Percentiles rank a stretch among this genome's conserved stretches.
phyloP scores from a whole-genome alignment of 2,329 filamentous ascomycete species.

The Helotiales sp. region DNA sequence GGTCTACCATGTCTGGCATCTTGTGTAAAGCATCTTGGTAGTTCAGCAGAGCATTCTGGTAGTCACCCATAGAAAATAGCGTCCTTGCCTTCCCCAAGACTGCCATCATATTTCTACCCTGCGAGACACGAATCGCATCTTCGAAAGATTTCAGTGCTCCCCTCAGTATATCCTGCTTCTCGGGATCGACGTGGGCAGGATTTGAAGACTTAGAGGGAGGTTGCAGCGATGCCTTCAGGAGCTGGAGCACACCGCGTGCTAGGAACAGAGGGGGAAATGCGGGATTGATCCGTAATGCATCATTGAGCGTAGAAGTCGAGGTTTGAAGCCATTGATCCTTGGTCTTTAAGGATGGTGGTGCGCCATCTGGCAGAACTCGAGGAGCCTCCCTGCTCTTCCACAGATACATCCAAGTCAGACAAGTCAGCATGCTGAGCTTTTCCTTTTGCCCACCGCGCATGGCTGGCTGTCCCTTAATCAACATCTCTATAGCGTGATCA shows the following conservation, averaged over 20 bases:
- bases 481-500: slow-evolving; percentile 76
- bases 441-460: slow-evolving; percentile 63
- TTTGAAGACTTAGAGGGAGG: slow-evolving; percentile 68
- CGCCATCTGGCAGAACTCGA: slow-evolving; percentile 63
- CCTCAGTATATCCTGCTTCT: slow-evolving; percentile 76
- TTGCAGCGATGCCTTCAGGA: slow-evolving; percentile 84
- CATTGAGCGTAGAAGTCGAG: slow-evolving; percentile 90
- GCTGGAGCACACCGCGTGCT: slow-evolving; percentile 83
- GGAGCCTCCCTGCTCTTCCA: slow-evolving; percentile 70
- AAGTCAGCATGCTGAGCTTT: slow-evolving; percentile 64
- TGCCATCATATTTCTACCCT: slow-evolving; percentile 88
- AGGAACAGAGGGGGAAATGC: slow-evolving; percentile 89
- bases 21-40: slow-evolving; percentile 88
- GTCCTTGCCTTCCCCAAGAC: slow-evolving; percentile 86
- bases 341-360: slow-evolving; percentile 74
- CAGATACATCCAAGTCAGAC: slow-evolving; percentile 70
- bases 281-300: slow-evolving; percentile 91
- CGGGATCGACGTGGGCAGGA: slow-evolving; percentile 65
- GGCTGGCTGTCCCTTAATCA: slow-evolving; percentile 63
- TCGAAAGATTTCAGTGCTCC: slow-evolving; percentile 92
- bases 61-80: slow-evolving; percentile 83
- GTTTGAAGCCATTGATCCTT: slow-evolving; percentile 92
- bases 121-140: slow-evolving; percentile 82
- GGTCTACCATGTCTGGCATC: slow-evolving; percentile 85
- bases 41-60: slow-evolving; percentile 74